phyloP scores from a whole-genome alignment of 129 eudicot genomes.

The Centaurea solstitialis region DNA sequence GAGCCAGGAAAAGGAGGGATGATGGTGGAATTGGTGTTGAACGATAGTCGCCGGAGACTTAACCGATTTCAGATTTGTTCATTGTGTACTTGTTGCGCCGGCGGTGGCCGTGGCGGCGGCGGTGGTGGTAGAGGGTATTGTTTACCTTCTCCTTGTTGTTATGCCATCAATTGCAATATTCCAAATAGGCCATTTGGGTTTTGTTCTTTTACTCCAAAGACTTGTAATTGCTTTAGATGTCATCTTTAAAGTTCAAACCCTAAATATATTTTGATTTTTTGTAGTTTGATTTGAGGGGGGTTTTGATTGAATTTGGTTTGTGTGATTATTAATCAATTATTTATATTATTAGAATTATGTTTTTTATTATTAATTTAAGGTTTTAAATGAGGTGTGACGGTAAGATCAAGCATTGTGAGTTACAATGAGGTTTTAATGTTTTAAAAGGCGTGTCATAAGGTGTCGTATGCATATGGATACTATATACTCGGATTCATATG shows the following conservation, averaged over 20 bases:
- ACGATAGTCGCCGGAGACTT: constrained; percentile 67
- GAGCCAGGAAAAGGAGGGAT: constrained; percentile 43
- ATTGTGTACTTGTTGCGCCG: constrained; percentile 69
- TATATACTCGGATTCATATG: too few relatives aligned
- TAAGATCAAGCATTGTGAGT: too few relatives aligned
- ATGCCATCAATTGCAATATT: constrained; percentile 90
- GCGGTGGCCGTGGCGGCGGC: constrained; percentile 21
- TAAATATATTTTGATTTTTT: constrained; percentile 4
- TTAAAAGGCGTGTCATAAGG: too few relatives aligned
- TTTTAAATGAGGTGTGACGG: too few relatives aligned
- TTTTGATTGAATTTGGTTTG: constrained; percentile 24
- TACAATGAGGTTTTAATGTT: too few relatives aligned
- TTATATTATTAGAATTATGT: too few relatives aligned
- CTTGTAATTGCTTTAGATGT: constrained; percentile 88
- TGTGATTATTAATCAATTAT: too few relatives aligned
- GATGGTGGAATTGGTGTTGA: constrained; percentile 54
- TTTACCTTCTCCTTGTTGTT: constrained; percentile 88
- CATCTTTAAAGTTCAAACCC: constrained; percentile 34
- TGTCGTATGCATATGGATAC: too few relatives aligned
- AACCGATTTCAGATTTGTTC: constrained; percentile 82
- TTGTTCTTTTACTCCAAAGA: constrained; percentile 84
- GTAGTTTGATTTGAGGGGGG: constrained; percentile 12
- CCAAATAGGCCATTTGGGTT: constrained; percentile 95
- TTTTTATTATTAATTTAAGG: too few relatives aligned
- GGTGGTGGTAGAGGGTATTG: constrained; percentile 68